Evolutionary conservation across 768 basidiomycete species (phyloP).

Genomic region (Daedaleopsis sinensis): DNA sequence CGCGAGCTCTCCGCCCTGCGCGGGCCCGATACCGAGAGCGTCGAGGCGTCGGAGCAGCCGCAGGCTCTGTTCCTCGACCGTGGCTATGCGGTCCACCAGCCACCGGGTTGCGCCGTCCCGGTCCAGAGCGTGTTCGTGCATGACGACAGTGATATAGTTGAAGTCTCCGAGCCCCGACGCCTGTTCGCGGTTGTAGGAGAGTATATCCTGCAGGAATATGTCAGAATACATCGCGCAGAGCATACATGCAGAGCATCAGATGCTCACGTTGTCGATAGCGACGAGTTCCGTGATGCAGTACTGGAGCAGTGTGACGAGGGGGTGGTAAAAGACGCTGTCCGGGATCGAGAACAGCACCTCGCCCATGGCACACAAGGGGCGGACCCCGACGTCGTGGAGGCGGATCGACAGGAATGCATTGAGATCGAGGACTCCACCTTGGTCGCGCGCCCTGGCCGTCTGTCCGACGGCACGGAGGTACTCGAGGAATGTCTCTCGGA

Average conservation of each 20-base stretch:
- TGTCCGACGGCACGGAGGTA: constrained; percentile 27
- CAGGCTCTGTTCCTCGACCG: background rate
- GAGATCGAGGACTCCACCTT: constrained; percentile 16
- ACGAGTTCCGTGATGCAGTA: constrained; percentile 63
- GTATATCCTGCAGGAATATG: constrained; percentile 23
- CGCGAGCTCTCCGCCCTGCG: constrained; percentile 32
- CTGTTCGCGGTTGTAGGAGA: constrained; percentile 23
- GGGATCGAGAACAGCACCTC: constrained; percentile 59
- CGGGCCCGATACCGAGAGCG: constrained; percentile 27
- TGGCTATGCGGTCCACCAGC: constrained; percentile 20
- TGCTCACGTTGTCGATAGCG: constrained; percentile 54
- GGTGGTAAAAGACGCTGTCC: constrained; percentile 57
- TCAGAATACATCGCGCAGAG: too few species aligned
- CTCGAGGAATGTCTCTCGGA: constrained; percentile 22
- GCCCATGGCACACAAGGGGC: constrained; percentile 20
- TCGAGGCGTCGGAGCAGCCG: constrained; percentile 22
- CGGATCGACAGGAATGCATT: constrained; percentile 28
- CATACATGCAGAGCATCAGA: too few species aligned
- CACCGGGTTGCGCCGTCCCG: constrained; percentile 22
- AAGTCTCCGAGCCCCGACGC: constrained; percentile 28
- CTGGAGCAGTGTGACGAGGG: constrained; percentile 52
- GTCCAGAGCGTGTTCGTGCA: constrained; percentile 23
- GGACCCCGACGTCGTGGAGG: constrained; percentile 25
- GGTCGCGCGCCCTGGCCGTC: constrained; percentile 26
- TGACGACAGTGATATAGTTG: constrained; percentile 33